Base-by-base conservation (phyloP, 345 rosid species). In the Citropsis articulata region DNA sequence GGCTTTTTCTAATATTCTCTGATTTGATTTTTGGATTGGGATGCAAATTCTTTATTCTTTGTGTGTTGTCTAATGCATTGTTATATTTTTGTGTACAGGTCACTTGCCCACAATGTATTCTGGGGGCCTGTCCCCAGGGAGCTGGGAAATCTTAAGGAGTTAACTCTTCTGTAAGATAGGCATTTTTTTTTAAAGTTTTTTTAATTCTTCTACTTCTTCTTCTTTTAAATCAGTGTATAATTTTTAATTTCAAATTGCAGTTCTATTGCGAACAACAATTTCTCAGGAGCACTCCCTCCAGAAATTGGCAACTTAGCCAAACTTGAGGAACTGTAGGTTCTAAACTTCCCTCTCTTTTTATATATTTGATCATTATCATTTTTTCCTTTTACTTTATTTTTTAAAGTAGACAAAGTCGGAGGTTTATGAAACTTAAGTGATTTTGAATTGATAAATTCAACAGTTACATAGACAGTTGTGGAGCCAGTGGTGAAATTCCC, bases 71-170 rank as follows among this genome's bases (percentile, higher is more conserved):
- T 16, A n/a, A 59, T 64, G 24, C 21, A 63, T 27, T 22, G 19
- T 72, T 65, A 40, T 2, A 27, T 45, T 45, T 42, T 45, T 75
- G 56, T 80, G 75, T 73, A 25, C n/a, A 78, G 81, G 55, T 78
- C 88, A 57, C 21, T 88, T 38, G 79, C 78, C n/a, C 71, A 28
- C 60, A 88, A 84, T 74, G 75, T 57, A 4, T 74, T 88, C 7
- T 83, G 84, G 8, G 89, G 89, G 64, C 76, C 83, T 59, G 59
- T 88, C 33, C 89, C 89, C 0, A 69, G 68, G 65, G 86, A 84
- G 75, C 61, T 88, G 35, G 91, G 89, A 66, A 73, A 64, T 45
- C 84, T 86, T 22, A 73, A 22, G 18, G 69, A 79, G 66, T 81
- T 88, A 31, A 28, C 45, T 33, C 0, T 28, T 48, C 68, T 86